Conservation (phyloP, 2,329 filamentous ascomycete genomes). For the Hymenoscyphus infarciens region DNA sequence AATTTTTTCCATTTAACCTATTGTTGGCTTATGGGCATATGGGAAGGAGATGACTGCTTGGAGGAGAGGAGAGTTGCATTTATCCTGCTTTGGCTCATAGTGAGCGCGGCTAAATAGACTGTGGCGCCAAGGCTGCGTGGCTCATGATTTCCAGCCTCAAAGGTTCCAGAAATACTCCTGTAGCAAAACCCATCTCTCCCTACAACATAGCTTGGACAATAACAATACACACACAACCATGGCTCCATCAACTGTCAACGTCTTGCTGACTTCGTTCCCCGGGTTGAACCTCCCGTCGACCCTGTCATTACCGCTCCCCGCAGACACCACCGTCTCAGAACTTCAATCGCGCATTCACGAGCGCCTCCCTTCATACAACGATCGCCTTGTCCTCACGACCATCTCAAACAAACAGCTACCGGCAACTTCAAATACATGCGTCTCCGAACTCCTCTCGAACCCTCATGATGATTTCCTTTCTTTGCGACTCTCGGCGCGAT, state of each 20-base stretch:
- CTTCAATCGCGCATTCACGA: conserved; percentile 61
- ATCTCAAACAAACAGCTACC: conserved; percentile 70
- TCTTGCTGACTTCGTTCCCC: conserved; percentile 80
- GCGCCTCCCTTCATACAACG: conserved; percentile 55
- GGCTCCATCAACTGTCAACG: conserved; percentile 62
- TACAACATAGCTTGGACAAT: not conserved
- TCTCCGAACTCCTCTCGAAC: conserved; percentile 59
- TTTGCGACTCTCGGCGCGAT: conserved; percentile 71
- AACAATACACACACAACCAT: conserved; percentile 40
- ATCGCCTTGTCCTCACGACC: conserved; percentile 75
- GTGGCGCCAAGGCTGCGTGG: not conserved
- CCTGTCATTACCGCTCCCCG: conserved; percentile 68
- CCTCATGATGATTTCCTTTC: conserved; percentile 68
- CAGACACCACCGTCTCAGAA: conserved; percentile 62
- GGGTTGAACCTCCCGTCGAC: conserved; percentile 82
- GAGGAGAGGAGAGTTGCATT: not conserved
- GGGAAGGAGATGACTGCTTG: not conserved
- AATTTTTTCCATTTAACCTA: conserved; percentile 9
- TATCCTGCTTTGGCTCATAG: not conserved
- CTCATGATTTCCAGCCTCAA: not conserved
- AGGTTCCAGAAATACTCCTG: not conserved
- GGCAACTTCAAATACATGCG: conserved; percentile 47
- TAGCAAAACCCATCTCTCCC: not conserved
- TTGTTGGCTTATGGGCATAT: not conserved
- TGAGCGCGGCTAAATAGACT: not conserved